Conservation (phyloP, 192 early-diverging fungal genomes). For the Mortierella antarctica region DNA sequence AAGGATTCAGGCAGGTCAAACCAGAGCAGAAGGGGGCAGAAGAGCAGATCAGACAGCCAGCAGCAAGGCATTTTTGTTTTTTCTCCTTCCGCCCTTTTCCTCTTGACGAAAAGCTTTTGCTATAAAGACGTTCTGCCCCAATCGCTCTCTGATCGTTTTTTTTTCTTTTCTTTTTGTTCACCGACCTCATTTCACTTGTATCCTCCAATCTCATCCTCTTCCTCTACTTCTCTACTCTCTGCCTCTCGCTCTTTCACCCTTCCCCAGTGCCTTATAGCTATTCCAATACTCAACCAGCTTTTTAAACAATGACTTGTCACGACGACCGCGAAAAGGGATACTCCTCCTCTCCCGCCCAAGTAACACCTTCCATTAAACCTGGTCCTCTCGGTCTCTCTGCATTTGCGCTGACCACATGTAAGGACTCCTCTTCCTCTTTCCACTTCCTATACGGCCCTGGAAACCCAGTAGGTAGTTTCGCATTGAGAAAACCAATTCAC, state of each 20-base stretch:
- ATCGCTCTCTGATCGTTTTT: background rate
- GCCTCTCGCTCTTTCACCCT: constrained; percentile 6
- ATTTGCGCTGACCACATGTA: constrained; percentile 71
- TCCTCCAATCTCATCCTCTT: background rate
- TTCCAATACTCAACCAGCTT: background rate
- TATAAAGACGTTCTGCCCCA: background rate
- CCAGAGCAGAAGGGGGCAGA: too few relatives aligned
- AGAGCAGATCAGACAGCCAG: too few relatives aligned
- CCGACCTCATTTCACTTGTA: too few relatives aligned
- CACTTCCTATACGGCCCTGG: background rate
- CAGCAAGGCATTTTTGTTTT: too few relatives aligned
- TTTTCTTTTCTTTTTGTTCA: constrained; percentile 5
- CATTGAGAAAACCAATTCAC: background rate
- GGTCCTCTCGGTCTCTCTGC: constrained; percentile 70
- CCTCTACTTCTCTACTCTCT: background rate
- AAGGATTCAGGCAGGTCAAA: too few relatives aligned
- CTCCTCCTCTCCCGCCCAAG: constrained; percentile 38
- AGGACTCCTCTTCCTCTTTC: constrained; percentile 62
- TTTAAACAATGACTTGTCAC: background rate
- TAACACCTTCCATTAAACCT: constrained; percentile 68
- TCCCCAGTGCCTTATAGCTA: background rate
- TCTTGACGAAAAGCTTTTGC: too few relatives aligned
- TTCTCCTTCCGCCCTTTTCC: too few relatives aligned
- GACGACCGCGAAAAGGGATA: background rate
- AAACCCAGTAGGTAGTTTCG: too few relatives aligned